Percentiles rank a stretch among this genome's conserved stretches.
These are phyloP conservation scores for Auriculariales sp. DNA, from an alignment of 768 basidiomycete species.

Conservation along the genomic window DNA sequence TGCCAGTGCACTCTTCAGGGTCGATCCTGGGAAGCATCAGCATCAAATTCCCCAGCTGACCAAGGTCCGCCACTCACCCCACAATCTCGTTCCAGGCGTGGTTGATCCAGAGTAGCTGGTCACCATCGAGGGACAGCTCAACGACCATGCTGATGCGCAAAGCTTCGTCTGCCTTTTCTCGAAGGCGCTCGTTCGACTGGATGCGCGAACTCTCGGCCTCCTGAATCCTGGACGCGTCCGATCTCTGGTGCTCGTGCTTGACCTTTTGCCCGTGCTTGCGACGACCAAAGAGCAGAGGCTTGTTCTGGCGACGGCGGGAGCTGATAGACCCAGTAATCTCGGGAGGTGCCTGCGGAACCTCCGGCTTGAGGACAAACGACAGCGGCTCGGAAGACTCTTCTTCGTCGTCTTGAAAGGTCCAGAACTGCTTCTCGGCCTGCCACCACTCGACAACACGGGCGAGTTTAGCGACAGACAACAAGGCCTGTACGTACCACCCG, in stretches of 20 bases:
- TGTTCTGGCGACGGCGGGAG: background rate
- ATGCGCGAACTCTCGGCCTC: conserved; percentile 28
- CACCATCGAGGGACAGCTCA: conserved; percentile 87
- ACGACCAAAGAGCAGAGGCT: background rate
- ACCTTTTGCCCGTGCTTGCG: background rate
- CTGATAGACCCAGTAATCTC: conserved; percentile 8
- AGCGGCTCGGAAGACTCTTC: conserved; percentile 85
- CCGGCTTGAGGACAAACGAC: conserved; percentile 85
- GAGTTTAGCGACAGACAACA: conserved; percentile 89
- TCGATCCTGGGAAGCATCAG: conserved; percentile 43
- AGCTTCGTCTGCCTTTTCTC: conserved; percentile 84
- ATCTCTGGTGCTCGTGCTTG: background rate
- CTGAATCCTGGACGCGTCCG: background rate
- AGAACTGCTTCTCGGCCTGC: conserved; percentile 99
- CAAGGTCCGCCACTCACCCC: conserved; percentile 38
- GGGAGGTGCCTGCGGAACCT: conserved; percentile 38
- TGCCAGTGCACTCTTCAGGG: conserved; percentile 61
- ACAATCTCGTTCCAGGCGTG: conserved; percentile 90
- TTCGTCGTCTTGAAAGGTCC: conserved; percentile 93
- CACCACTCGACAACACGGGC: conserved; percentile 98
- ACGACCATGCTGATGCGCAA: conserved; percentile 93
- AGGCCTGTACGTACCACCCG: conserved; percentile 94
- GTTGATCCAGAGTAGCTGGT: conserved; percentile 91
- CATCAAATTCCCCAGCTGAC: background rate
- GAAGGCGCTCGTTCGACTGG: conserved; percentile 77